phyloP scores from a whole-genome alignment of 2,329 filamentous ascomycete species.

The Pyrenophora tritici-repentis region DNA sequence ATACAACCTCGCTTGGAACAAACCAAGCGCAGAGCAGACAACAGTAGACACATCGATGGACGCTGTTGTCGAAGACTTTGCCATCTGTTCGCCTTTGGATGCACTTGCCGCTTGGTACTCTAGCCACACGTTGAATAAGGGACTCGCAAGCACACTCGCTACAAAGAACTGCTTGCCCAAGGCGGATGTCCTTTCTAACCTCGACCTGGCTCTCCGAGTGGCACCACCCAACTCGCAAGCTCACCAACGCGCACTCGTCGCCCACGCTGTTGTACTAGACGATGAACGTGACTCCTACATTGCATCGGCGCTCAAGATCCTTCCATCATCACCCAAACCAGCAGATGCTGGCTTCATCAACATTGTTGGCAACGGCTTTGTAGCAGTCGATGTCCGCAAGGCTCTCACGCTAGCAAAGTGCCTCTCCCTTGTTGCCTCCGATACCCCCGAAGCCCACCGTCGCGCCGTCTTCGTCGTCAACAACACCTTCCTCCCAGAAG shows the following conservation, averaged over 20 bases:
- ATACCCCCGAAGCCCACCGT: conserved; percentile 40
- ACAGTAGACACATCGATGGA: conserved; percentile 75
- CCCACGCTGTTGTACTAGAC: conserved; percentile 63
- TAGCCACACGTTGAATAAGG: conserved; percentile 71
- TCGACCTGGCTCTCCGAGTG: conserved; percentile 71
- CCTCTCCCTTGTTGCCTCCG: conserved; percentile 55
- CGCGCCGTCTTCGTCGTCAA: conserved; percentile 50
- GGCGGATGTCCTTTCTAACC: conserved; percentile 56
- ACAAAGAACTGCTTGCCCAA: conserved; percentile 54
- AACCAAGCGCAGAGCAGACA: conserved; percentile 70
- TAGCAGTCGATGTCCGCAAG: conserved; percentile 61
- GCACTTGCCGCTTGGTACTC: conserved; percentile 93
- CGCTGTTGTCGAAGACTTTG: conserved; percentile 80
- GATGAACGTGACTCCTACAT: conserved; percentile 58
- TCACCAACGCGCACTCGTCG: conserved; percentile 62
- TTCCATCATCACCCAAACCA: conserved; percentile 50
- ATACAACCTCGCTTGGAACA: conserved; percentile 88
- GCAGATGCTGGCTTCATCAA: conserved; percentile 49
- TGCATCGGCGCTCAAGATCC: conserved; percentile 57
- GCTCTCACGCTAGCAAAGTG: conserved; percentile 65
- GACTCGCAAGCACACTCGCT: conserved; percentile 67
- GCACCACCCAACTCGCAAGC: conserved; percentile 81
- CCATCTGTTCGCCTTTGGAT: conserved; percentile 85
- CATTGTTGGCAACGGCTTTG: conserved; percentile 59
- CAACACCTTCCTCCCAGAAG: conserved; percentile 47